These are phyloP conservation scores for Grifola frondosa DNA, from an alignment of 1,284 basidiomycete species.

Conservation along the genomic window DNA sequence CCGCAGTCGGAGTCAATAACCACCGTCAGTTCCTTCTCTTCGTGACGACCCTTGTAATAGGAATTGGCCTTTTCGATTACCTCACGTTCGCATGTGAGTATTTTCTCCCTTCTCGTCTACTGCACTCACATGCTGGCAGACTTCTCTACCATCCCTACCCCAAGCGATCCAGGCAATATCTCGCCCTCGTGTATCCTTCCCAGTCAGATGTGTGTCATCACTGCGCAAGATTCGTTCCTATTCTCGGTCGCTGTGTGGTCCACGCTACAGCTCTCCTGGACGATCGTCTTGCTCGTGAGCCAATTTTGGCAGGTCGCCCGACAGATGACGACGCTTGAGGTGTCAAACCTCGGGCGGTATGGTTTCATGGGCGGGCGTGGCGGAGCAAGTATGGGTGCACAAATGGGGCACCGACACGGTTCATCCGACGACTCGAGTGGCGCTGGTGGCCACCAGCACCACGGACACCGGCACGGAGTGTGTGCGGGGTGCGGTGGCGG, in stretches of 20 bases:
- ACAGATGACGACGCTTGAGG: constrained; percentile 97
- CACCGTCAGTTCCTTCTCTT: constrained; percentile 95
- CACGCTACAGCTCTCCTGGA: constrained; percentile 92
- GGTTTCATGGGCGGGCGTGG: constrained; percentile 97
- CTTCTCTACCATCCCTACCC: constrained; percentile 45
- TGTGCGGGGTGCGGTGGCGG: constrained; percentile 46
- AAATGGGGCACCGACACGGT: constrained; percentile 69
- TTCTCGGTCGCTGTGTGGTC: constrained; percentile 82
- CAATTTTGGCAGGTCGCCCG: constrained; percentile 91
- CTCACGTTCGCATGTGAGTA: constrained; percentile 78
- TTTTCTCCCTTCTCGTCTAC: constrained; percentile 1
- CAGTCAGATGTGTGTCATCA: constrained; percentile 65
- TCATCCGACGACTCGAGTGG: constrained; percentile 20
- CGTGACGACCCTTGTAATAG: constrained; percentile 80
- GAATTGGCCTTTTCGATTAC: constrained; percentile 80
- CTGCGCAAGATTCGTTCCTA: constrained; percentile 80
- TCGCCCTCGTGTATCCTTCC: constrained; percentile 71
- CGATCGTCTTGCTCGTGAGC: constrained; percentile 78
- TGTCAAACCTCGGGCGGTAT: constrained; percentile 91
- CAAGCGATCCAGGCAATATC: constrained; percentile 41
- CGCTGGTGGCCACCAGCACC: constrained; percentile 15
- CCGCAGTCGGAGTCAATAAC: constrained; percentile 86
- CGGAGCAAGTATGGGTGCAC: constrained; percentile 61
- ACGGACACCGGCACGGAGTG: constrained; percentile 35
- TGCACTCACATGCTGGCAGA: constrained; percentile 34